These are phyloP conservation scores for Hyaloscypha bicolor DNA, from an alignment of 495 filamentous ascomycete genomes.

Conservation along the genomic window DNA sequence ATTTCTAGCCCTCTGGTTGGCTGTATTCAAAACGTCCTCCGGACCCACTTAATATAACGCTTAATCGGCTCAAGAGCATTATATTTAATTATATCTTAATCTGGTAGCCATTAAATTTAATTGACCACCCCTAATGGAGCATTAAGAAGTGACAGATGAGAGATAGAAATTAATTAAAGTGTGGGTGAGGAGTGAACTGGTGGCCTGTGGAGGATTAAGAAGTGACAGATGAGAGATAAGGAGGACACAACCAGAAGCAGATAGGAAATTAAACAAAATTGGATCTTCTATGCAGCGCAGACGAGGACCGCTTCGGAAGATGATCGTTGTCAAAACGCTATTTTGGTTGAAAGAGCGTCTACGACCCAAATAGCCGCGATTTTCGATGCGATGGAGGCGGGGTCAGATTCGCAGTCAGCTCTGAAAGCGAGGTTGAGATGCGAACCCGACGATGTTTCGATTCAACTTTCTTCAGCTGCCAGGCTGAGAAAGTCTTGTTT, in stretches of 20 bases:
- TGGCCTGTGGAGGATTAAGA: neutral
- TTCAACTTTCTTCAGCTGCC: neutral
- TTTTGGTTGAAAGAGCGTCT: neutral
- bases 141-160: no score
- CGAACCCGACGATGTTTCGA: neutral
- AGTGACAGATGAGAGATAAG: neutral
- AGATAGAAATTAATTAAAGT: neutral
- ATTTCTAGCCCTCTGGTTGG: no score
- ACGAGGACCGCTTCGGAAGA: neutral
- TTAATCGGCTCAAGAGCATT: no score
- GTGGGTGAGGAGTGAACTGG: neutral
- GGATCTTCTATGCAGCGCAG: slow-evolving; percentile 6
- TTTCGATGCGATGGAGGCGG: neutral
- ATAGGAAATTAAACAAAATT: slow-evolving; percentile 8
- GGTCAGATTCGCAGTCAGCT: neutral
- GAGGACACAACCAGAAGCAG: neutral
- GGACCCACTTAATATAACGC: no score
- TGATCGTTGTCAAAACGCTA: neutral
- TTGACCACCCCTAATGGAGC: no score
- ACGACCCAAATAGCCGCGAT: neutral
- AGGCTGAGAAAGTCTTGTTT: neutral
- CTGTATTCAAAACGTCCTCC: no score
- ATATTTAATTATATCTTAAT: no score
- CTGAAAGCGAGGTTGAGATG: neutral
- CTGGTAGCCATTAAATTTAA: no score